phyloP scores from a whole-genome alignment of 2,329 filamentous ascomycete genomes.

The Sporothrix brunneoviolacea region DNA sequence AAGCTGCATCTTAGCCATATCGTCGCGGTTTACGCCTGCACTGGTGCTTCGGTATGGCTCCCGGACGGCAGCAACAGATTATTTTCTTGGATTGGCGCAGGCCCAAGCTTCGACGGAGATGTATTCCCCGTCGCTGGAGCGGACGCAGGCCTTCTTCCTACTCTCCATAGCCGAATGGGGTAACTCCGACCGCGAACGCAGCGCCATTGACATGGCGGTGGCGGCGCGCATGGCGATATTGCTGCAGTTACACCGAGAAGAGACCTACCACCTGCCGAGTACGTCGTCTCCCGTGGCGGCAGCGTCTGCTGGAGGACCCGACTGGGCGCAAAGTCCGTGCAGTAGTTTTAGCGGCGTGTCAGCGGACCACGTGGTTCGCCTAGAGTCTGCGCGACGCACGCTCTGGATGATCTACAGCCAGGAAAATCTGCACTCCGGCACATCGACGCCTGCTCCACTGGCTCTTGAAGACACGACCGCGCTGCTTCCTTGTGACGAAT shows the following conservation, averaged over 20 bases:
- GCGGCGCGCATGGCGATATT: conserved; percentile 48
- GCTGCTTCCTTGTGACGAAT: conserved; percentile 46
- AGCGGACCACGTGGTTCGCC: conserved; percentile 39
- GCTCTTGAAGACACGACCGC: conserved; percentile 47
- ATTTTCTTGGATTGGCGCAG: conserved; percentile 45
- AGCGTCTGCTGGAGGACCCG: conserved; percentile 26
- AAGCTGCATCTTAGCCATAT: conserved; percentile 48
- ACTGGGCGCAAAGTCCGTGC: conserved; percentile 20
- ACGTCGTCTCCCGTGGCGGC: not conserved
- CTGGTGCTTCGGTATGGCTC: conserved; percentile 41
- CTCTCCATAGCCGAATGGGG: conserved; percentile 27
- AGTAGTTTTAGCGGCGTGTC: conserved; percentile 28
- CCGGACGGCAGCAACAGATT: conserved; percentile 44
- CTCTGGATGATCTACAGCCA: conserved; percentile 54
- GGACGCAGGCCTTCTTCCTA: conserved; percentile 42
- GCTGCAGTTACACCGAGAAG: conserved; percentile 49
- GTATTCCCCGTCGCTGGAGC: conserved; percentile 47
- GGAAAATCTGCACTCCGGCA: conserved; percentile 49
- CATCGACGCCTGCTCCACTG: conserved; percentile 43
- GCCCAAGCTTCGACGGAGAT: conserved; percentile 41
- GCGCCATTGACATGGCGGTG: conserved; percentile 45
- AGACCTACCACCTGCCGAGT: conserved; percentile 40
- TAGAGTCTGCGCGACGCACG: conserved; percentile 50
- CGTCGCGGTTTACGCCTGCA: conserved; percentile 45
- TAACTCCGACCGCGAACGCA: conserved; percentile 26